Base-by-base conservation (phyloP, 805 yeast genomes). In the Yarrowia divulgata region DNA sequence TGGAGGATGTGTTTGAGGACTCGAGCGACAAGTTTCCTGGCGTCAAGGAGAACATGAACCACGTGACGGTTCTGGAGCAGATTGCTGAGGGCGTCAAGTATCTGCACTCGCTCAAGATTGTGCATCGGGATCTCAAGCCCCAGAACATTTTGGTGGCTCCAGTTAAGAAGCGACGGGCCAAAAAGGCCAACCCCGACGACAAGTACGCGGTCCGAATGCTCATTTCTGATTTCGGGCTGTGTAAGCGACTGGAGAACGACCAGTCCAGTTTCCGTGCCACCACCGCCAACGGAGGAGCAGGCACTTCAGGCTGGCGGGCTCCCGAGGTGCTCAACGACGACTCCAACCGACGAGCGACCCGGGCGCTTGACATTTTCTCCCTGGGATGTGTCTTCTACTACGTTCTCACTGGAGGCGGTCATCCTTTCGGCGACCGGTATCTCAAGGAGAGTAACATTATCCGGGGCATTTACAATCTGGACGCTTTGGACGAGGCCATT, bases 301-400 rank as follows among this genome's bases (percentile, higher is more conserved):
- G 99, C 1, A 95, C 99, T 0, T 86, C 95, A 3, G 99, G 99
- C 3, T 95, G 99, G 99, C 85, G 98, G 73, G 98, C 99, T 0
- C 99, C 99, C 0, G 99, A 95, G 75, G 75, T 77, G 23, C 58
- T 69, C 48, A 69, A 62, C 40, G 70, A 69, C 42, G 71, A 69
- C 9, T 78, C 84, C 5, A 73, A 71, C 42, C 85, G 90, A 72
- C 82, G 97, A 67, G 82, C 93, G 48, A 93, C 97, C 0, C 85
- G 93, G 72, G 93, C 97, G 0, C 90, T 95, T 68, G 99, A 95
- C 78, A 90, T 95, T 4, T 95, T 95, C 76, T 91, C 98, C 0
- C 81, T 94, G 71, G 99, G 99, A 0, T 95, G 99, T 79, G 93
- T 95, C 0, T 95, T 91, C 75, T 94, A 85, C 76, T 95, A 93